Evolutionary conservation across 495 filamentous ascomycete species (phyloP).

Genomic region (Aspergillus saccharolyticus): DNA sequence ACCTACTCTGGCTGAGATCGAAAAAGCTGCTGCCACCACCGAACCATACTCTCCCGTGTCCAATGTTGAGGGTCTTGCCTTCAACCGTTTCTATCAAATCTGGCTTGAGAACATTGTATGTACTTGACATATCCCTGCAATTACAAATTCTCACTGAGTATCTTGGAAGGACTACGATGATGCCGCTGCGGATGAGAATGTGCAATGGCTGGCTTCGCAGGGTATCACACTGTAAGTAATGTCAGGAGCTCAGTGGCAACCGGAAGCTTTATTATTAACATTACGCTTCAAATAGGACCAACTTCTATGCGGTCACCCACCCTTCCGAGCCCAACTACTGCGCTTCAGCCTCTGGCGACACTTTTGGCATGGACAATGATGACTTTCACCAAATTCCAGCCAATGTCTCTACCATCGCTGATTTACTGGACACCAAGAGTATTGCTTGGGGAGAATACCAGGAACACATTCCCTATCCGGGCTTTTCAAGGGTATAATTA

Average conservation of each 20-base stretch:
- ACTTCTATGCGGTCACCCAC: slow-evolving; percentile 60
- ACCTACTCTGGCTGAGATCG: slow-evolving; percentile 30
- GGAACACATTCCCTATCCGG: slow-evolving; percentile 64
- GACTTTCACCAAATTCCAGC: slow-evolving; percentile 49
- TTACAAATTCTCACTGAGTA: slow-evolving; percentile 6
- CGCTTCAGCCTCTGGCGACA: slow-evolving; percentile 57
- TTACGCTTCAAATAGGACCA: slow-evolving; percentile 31
- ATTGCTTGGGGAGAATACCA: slow-evolving; percentile 69
- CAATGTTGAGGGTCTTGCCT: slow-evolving; percentile 57
- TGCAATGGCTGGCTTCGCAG: slow-evolving; percentile 52
- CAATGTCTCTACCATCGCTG: slow-evolving; percentile 64
- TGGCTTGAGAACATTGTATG: slow-evolving; percentile 71
- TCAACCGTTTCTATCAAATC: slow-evolving; percentile 62
- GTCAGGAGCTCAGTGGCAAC: no score
- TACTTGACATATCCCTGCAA: slow-evolving; percentile 26
- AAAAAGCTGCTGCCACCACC: slow-evolving; percentile 27
- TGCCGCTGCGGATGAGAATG: slow-evolving; percentile 45
- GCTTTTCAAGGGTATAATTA: slow-evolving; percentile 57
- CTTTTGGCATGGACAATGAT: slow-evolving; percentile 67
- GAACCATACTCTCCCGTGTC: slow-evolving; percentile 49
- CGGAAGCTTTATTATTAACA: background rate
- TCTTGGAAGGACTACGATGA: slow-evolving; percentile 49
- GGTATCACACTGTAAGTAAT: slow-evolving; percentile 50
- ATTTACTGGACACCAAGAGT: slow-evolving; percentile 62
- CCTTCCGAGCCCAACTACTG: slow-evolving; percentile 70